These are phyloP conservation scores for Myriangium duriaei DNA, from an alignment of 2,329 filamentous ascomycete species.

Conservation along the genomic window DNA sequence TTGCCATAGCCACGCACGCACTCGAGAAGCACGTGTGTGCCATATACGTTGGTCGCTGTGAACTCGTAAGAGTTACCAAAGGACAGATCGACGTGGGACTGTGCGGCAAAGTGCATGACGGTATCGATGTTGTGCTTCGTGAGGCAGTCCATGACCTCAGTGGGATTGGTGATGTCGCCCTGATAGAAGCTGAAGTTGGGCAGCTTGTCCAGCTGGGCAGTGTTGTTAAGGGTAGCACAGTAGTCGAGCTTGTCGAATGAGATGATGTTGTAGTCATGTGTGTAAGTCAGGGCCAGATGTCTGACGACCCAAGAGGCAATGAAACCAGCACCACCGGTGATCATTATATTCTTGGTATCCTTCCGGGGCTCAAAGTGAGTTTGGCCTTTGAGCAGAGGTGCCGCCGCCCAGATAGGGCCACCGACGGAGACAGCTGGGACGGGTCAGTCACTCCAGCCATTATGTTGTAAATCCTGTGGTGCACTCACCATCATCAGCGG, in stretches of 20 bases:
- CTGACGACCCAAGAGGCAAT: constrained; percentile 77
- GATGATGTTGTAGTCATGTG: constrained; percentile 60
- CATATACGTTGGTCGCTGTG: constrained; percentile 70
- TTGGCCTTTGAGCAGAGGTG: constrained; percentile 55
- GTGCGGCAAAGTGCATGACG: constrained; percentile 74
- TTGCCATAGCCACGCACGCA: constrained; percentile 55
- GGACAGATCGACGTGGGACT: constrained; percentile 70
- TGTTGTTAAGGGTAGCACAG: constrained; percentile 71
- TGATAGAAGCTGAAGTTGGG: constrained; percentile 69
- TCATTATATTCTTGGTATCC: constrained; percentile 67
- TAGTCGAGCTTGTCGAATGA: constrained; percentile 81
- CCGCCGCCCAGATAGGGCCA: constrained; percentile 49
- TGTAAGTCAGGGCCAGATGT: constrained; percentile 63
- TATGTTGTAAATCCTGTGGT: no score
- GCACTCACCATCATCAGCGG: constrained; percentile 2
- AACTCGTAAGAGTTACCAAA: constrained; percentile 76
- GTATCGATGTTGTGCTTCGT: constrained; percentile 63
- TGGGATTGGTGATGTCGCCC: constrained; percentile 62
- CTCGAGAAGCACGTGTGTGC: constrained; percentile 72
- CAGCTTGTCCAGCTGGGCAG: constrained; percentile 51
- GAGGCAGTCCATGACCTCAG: constrained; percentile 58
- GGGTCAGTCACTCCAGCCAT: no score
- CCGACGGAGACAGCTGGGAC: constrained; percentile 3
- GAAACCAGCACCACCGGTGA: constrained; percentile 75
- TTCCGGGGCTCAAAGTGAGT: constrained; percentile 57